Evolutionary conservation across 495 filamentous ascomycete species (phyloP), one percentile per base, ranked within the genome.

Genomic region (Hypoxylon cercidicola): DNA sequence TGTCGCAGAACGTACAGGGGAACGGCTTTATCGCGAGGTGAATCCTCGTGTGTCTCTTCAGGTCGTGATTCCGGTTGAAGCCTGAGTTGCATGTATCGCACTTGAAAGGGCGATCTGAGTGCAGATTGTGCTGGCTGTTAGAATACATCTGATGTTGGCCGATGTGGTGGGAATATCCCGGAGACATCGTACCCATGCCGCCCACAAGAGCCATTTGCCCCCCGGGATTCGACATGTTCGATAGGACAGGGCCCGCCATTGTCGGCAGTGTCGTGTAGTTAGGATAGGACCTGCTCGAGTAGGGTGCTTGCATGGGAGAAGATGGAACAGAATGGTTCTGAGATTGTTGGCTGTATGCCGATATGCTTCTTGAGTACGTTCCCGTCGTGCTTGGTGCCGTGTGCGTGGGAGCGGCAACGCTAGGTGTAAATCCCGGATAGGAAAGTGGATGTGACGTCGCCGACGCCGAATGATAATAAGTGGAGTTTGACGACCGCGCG

Each of bases 31-130:
- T 90, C 0, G 93, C 90, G 46, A 98, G 78, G 76, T 99, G 95
- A 55, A 99, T 99, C 55, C 93, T 81, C 75, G 96, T 96, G 69
- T 99, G 95, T 43, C 95, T 85, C 75, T 99, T 99, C 53, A 99
- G 79, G 71, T 99, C 96, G 71, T 99, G 96, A 55, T 99, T 99
- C 5, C 95, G 84, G 73, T 97, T 99, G 83, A 99, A 99, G 52
- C 90, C 91, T 70, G 96, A 91, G 0, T 90, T 87, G 69, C 96
- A 99, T 70, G 90, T 81, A 66, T 97, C 92, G 73, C 95, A 99
- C 70, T 95, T 95, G 81, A 95, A 99, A 0, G 96, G 95, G 7
- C 94, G 85, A 60, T 99, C 95, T 19, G 79, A 79, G 34, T 77
- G 74, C 9, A 62, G 40, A n/a, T 79, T 79, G 4, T 76, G 72